A percentile compares a stretch with the other conserved stretches of the same genome.
phyloP scores from a whole-genome alignment of 495 filamentous ascomycete species.

The Staphylotrichum tortipilum region DNA sequence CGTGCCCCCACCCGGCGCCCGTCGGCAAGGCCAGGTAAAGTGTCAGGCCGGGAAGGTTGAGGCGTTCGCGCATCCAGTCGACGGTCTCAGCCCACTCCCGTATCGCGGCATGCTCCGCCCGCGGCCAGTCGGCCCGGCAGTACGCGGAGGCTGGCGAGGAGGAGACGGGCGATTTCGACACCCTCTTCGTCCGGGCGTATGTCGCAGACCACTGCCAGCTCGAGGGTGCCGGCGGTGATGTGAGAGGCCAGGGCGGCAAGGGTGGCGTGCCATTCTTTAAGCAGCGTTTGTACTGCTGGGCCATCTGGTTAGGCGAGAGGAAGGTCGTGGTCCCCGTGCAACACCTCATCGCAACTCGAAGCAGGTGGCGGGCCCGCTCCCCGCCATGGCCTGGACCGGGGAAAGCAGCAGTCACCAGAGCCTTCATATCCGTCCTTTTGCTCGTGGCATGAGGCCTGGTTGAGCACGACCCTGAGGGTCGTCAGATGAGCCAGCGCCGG shows the following conservation, averaged over 20 bases:
- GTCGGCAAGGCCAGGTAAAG: background rate
- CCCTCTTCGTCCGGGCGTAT: background rate
- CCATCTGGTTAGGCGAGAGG: too few relatives aligned
- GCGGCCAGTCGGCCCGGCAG: slow-evolving; percentile 3
- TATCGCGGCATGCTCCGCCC: background rate
- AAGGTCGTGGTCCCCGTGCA: too few relatives aligned
- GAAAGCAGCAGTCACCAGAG: background rate
- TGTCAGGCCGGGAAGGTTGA: background rate
- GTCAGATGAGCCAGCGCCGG: background rate
- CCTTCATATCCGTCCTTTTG: background rate
- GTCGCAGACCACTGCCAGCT: background rate
- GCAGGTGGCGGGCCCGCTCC: too few relatives aligned
- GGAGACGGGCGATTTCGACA: background rate
- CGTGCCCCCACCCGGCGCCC: background rate
- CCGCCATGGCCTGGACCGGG: too few relatives aligned
- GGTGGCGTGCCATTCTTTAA: background rate
- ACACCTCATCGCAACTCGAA: too few relatives aligned
- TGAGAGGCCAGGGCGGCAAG: background rate
- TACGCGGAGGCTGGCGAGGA: background rate
- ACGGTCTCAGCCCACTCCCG: slow-evolving; percentile 3
- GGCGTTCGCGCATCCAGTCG: background rate
- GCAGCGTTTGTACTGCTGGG: too few relatives aligned
- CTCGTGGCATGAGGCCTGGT: slow-evolving; percentile 5
- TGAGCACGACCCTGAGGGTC: slow-evolving; percentile 1
- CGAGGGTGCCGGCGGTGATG: background rate